Base-by-base conservation (phyloP, 2,329 filamentous ascomycete genomes). In the Botrytis fabae region DNA sequence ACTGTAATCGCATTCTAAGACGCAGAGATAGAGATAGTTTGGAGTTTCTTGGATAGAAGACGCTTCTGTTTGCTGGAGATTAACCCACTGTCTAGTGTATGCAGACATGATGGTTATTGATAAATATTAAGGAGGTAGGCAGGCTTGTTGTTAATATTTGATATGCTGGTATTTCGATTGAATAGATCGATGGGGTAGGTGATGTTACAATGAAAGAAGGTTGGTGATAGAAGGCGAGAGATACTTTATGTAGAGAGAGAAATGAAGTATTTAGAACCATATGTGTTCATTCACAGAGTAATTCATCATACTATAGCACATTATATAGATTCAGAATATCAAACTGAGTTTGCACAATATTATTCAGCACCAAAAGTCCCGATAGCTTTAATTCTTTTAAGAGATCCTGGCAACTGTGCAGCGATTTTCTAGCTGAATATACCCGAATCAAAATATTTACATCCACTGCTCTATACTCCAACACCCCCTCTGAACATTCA, bases 281-380 rank as follows among this genome's bases (percentile, higher is more conserved):
- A 2, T 3, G 0, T 28, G 1, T 57, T 6, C n/a, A 38, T 48
- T 25, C 20, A 48, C 28, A 65, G 28, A 48, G 42, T 4, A 48
- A 9, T 1, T n/a, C 2, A 18, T 28, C 6, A 1, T 22, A 32
- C 18, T 46, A 32, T 3, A 16, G 42, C 10, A 64, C 10, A 18
- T 2, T 22, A 32, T 10, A 32, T 28, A 22, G 25, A 64, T 64
- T 32, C 40, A 64, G 9, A 32, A 4, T 1, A 7, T 1, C 1
- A 61, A 22, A 25, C 0, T 40, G 10, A 1, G 2, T 4, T 16
- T 38, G 1, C 10, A 25, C 35, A 25, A 35, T 14, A 9, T 14
- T 14, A 57, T 57, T 57, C 6, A 28, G 0, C 14, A 0, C n/a
- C 0, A 1, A 4, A 8, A 54, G 22, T 28, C 14, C 6, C n/a